Evolutionary conservation across 2,329 filamentous ascomycete genomes (phyloP).

Genomic region (Incumbomyces lentus): DNA sequence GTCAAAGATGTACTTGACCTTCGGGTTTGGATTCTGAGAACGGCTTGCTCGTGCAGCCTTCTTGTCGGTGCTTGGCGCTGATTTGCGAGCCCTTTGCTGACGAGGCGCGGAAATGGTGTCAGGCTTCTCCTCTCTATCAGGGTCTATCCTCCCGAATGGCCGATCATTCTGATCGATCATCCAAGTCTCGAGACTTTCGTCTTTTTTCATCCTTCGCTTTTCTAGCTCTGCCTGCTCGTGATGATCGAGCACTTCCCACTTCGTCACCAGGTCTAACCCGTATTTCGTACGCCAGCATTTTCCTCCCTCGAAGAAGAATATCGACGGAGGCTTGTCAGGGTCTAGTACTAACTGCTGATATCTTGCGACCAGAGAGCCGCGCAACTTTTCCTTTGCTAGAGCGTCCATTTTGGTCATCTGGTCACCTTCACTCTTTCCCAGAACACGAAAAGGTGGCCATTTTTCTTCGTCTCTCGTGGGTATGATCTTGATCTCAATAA

Average conservation of each 20-base stretch:
- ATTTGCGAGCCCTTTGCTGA: background rate
- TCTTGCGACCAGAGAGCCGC: conserved; percentile 17
- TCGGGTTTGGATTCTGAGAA: background rate
- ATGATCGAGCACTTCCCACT: conserved; percentile 10
- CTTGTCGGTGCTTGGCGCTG: background rate
- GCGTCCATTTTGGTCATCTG: conserved; percentile 3
- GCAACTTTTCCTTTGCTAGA: conserved; percentile 11
- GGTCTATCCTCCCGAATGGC: conserved; percentile 1
- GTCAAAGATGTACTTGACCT: conserved; percentile 7
- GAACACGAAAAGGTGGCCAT: conserved; percentile 20
- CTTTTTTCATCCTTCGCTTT: background rate
- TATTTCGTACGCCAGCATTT: conserved; percentile 20
- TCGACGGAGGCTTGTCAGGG: conserved; percentile 14
- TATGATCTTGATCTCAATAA: conserved; percentile 21
- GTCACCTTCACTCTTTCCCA: conserved; percentile 19
- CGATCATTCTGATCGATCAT: conserved; percentile 2
- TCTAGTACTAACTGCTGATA: conserved; percentile 18
- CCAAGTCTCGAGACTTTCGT: conserved; percentile 4
- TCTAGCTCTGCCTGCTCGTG: background rate
- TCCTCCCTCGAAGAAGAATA: conserved; percentile 17
- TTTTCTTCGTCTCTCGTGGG: conserved; percentile 10
- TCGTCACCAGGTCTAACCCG: conserved; percentile 16
- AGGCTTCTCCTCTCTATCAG: background rate
- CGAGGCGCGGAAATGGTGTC: too few species aligned
- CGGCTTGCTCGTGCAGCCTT: background rate